A percentile compares a stretch with the other conserved stretches of the same genome.
Evolutionary conservation across 768 basidiomycete species (phyloP).

Genomic region (Pleurotus sapidus): DNA sequence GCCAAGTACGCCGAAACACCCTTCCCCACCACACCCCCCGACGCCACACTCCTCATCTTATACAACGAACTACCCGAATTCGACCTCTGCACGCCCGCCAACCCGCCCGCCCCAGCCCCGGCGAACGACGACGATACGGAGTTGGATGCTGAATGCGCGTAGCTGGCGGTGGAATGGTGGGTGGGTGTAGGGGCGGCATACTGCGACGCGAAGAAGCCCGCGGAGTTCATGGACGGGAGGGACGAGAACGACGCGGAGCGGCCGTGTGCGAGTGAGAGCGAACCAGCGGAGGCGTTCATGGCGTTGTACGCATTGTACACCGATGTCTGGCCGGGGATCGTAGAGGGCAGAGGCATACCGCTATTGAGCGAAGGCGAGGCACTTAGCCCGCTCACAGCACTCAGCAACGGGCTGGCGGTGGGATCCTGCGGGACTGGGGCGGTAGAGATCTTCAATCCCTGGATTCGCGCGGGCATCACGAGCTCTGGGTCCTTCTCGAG

Average conservation of each 20-base stretch:
- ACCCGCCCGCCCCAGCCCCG: neutral
- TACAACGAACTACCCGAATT: neutral
- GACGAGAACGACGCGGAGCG: neutral
- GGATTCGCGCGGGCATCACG: slow-evolving; percentile 41
- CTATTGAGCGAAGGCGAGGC: slow-evolving; percentile 12
- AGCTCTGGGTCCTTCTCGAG: slow-evolving; percentile 18
- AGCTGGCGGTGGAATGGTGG: too few species aligned
- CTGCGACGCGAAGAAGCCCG: slow-evolving; percentile 1
- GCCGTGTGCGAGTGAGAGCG: neutral
- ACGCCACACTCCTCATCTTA: neutral
- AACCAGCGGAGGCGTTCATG: neutral
- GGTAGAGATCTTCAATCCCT: slow-evolving; percentile 57
- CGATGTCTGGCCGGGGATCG: slow-evolving; percentile 19
- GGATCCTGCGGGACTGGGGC: slow-evolving; percentile 18
- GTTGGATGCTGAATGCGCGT: too few species aligned
- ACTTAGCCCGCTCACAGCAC: slow-evolving; percentile 9
- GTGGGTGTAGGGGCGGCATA: too few species aligned
- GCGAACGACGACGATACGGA: neutral
- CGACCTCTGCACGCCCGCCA: slow-evolving; percentile 4
- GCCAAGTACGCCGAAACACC: neutral
- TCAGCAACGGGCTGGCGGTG: slow-evolving; percentile 19
- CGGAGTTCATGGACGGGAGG: neutral
- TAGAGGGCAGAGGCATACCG: slow-evolving; percentile 13
- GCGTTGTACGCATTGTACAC: slow-evolving; percentile 16
- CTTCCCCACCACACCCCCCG: neutral